phyloP scores from a whole-genome alignment of 208 protist species.

The Trypanosoma congolense region DNA sequence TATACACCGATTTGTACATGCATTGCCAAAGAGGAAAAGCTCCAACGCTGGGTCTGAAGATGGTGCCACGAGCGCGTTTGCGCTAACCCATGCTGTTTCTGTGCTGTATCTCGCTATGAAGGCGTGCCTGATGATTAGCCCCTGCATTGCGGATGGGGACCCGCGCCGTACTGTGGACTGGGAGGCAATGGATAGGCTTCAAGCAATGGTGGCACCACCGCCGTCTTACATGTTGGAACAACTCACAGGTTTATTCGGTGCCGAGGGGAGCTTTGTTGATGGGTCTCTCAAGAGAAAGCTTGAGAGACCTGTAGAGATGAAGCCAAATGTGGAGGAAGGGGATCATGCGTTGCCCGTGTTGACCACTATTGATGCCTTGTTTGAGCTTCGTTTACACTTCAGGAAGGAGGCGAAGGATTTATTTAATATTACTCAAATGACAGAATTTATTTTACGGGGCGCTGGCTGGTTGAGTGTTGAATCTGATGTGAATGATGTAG shows the following conservation, averaged over 20 bases:
- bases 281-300: constrained; percentile 51
- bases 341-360: not conserved
- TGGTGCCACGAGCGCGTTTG: constrained; percentile 15
- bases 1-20: constrained; percentile 28
- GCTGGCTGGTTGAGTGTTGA: constrained; percentile 20
- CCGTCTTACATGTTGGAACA: constrained; percentile 26
- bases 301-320: constrained; percentile 13
- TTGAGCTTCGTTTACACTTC: constrained; percentile 34
- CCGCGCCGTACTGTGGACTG: constrained; percentile 5
- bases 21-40: not conserved
- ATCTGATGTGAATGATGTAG: constrained; percentile 15
- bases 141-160: constrained; percentile 7
- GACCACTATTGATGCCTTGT: constrained; percentile 29
- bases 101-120: constrained; percentile 51
- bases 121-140: constrained; percentile 17
- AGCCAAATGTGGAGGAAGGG: not conserved
- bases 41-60: not conserved
- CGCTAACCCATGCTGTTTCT: constrained; percentile 58
- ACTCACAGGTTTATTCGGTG: constrained; percentile 26
- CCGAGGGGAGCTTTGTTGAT: constrained; percentile 29
- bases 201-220: constrained; percentile 4
- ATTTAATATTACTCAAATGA: constrained; percentile 54
- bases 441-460: constrained; percentile 40
- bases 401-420: constrained; percentile 29
- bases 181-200: constrained; percentile 16